These are phyloP conservation scores for Haplographium delicatum DNA, from an alignment of 495 filamentous ascomycete genomes.

Conservation along the genomic window DNA sequence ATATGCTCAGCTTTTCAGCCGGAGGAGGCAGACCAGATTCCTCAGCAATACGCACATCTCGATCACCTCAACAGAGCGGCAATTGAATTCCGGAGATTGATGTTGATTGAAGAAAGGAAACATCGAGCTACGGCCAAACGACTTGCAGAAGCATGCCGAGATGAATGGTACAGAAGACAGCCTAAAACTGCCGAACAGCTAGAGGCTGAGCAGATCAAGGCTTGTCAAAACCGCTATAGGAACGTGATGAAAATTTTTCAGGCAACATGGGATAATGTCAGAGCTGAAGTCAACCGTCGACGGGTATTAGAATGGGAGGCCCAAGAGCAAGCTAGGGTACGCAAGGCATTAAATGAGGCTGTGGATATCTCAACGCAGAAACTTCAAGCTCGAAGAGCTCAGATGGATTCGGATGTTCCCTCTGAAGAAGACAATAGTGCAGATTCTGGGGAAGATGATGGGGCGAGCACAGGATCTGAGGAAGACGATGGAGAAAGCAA, in stretches of 20 bases:
- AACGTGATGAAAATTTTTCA: slow-evolving; percentile 64
- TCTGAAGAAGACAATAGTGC: slow-evolving; percentile 41
- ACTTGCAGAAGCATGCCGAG: slow-evolving; percentile 53
- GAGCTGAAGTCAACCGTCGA: slow-evolving; percentile 64
- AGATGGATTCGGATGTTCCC: slow-evolving; percentile 39
- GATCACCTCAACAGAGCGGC: slow-evolving; percentile 83
- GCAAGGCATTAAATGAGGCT: slow-evolving; percentile 76
- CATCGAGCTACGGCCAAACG: slow-evolving; percentile 65
- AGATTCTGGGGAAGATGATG: slow-evolving; percentile 39
- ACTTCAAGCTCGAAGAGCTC: slow-evolving; percentile 45
- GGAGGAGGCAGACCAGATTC: slow-evolving; percentile 70
- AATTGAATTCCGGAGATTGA: slow-evolving; percentile 68
- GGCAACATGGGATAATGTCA: slow-evolving; percentile 75
- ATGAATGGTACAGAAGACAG: slow-evolving; percentile 58
- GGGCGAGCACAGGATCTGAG: slow-evolving; percentile 41
- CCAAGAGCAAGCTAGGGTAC: slow-evolving; percentile 74
- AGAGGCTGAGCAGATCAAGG: slow-evolving; percentile 47
- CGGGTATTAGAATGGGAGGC: slow-evolving; percentile 77
- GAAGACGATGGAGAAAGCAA: slow-evolving; percentile 58
- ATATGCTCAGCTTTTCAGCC: slow-evolving; percentile 71
- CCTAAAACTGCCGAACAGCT: slow-evolving; percentile 68
- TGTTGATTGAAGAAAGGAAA: slow-evolving; percentile 68
- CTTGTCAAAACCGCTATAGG: slow-evolving; percentile 52
- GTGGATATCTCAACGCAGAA: slow-evolving; percentile 65
- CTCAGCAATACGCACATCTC: slow-evolving; percentile 73